Conservation (phyloP, 1,284 basidiomycete species). For the Tremellales sp. region DNA sequence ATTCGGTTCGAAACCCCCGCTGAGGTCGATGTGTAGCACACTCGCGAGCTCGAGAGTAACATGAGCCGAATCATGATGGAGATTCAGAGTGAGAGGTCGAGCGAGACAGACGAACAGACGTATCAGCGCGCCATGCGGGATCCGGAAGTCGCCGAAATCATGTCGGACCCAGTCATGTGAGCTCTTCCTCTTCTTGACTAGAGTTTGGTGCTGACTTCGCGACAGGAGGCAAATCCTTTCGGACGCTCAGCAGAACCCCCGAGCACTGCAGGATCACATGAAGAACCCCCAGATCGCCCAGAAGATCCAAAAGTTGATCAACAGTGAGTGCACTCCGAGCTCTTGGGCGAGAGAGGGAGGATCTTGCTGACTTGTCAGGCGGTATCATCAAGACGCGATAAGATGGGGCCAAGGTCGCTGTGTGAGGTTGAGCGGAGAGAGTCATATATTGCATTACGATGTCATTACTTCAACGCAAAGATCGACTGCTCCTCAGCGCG, state of each 20-base stretch:
- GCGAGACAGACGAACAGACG: slow-evolving; percentile 89
- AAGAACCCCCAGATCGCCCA: slow-evolving; percentile 65
- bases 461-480: no score
- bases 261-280: slow-evolving; percentile 92
- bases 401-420: no score
- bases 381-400: slow-evolving; percentile 58
- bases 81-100: slow-evolving; percentile 72
- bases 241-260: slow-evolving; percentile 87
- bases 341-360: no score
- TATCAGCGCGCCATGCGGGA: slow-evolving; percentile 92
- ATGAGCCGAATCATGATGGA: slow-evolving; percentile 77
- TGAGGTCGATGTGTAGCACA: slow-evolving; percentile 51
- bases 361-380: slow-evolving; percentile 48
- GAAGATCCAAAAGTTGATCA: slow-evolving; percentile 73
- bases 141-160: slow-evolving; percentile 78
- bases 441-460: neutral
- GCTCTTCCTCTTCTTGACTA: neutral
- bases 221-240: slow-evolving; percentile 64
- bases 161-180: slow-evolving; percentile 40
- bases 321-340: slow-evolving; percentile 43
- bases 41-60: slow-evolving; percentile 72
- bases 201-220: neutral
- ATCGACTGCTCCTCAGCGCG: no score
- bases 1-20: neutral
- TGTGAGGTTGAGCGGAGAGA: no score